Conservation (phyloP, 2,329 filamentous ascomycete genomes). For the Pseudogymnoascus sp. region DNA sequence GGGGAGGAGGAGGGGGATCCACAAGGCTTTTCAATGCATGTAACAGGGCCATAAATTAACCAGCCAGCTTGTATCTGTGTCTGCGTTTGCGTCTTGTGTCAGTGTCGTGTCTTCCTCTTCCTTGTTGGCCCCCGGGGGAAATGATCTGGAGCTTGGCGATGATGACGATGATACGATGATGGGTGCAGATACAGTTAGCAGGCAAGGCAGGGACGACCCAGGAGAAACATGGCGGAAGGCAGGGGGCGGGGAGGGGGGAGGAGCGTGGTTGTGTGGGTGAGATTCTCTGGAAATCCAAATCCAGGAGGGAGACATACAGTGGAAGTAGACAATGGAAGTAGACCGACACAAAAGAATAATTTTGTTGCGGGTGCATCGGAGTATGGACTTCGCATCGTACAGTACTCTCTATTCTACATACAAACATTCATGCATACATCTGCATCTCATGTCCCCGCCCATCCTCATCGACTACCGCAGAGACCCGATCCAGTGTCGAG, state of each 20-base stretch:
- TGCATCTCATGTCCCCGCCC: not conserved
- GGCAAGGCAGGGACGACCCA: not conserved
- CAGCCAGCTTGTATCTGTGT: not conserved
- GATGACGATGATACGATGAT: not conserved
- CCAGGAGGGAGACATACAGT: not conserved
- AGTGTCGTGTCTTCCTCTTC: not conserved
- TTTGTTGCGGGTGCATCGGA: not conserved
- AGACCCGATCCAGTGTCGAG: not conserved
- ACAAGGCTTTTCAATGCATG: slow-evolving; percentile 1
- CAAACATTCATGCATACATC: not conserved
- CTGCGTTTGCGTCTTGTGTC: not conserved
- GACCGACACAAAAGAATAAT: not conserved
- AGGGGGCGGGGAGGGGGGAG: not conserved
- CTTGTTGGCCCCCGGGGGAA: not conserved
- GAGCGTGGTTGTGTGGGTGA: not conserved
- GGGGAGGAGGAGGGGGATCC: not conserved
- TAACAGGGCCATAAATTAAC: slow-evolving; percentile 1
- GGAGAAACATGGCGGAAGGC: not conserved
- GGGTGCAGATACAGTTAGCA: not conserved
- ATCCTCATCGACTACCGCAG: not conserved
- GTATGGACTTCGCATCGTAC: not conserved
- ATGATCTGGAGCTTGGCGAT: slow-evolving; percentile 7
- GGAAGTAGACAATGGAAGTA: not conserved
- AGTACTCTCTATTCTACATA: not conserved
- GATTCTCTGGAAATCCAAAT: not conserved